Conservation (phyloP, 495 filamentous ascomycete genomes). For the Aspergillus saccharolyticus region DNA sequence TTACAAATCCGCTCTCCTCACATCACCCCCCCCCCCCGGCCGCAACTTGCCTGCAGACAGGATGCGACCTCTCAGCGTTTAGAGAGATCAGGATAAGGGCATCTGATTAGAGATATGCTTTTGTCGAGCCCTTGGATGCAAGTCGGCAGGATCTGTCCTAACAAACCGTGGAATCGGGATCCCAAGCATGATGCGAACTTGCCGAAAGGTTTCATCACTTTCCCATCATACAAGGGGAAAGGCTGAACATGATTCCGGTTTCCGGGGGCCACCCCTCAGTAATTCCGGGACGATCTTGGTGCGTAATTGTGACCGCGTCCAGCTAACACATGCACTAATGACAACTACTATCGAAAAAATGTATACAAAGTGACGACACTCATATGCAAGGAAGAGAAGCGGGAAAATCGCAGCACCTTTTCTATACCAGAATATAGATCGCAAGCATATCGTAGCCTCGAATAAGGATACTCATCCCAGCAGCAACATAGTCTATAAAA, state of each 20-base stretch:
- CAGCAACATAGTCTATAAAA: not conserved
- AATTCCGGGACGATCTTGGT: conserved; percentile 11
- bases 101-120: not conserved
- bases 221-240: conserved; percentile 13
- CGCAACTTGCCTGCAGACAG: not conserved
- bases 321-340: conserved; percentile 29
- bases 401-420: not conserved
- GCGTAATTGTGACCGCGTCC: conserved; percentile 29
- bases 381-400: conserved; percentile 9
- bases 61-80: not conserved
- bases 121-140: conserved; percentile 18
- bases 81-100: not conserved
- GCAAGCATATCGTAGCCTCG: not conserved
- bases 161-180: conserved; percentile 27
- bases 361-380: not conserved
- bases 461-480: not conserved
- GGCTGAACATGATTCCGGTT: not conserved
- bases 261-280: conserved; percentile 10
- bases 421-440: not conserved
- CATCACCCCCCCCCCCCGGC: not conserved
- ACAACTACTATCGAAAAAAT: conserved; percentile 11
- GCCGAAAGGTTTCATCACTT: conserved; percentile 37
- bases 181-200: conserved; percentile 27
- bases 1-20: not conserved
- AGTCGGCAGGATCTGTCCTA: conserved; percentile 6